phyloP scores from a whole-genome alignment of 805 yeast species.

The Zygosaccharomyces siamensis region DNA sequence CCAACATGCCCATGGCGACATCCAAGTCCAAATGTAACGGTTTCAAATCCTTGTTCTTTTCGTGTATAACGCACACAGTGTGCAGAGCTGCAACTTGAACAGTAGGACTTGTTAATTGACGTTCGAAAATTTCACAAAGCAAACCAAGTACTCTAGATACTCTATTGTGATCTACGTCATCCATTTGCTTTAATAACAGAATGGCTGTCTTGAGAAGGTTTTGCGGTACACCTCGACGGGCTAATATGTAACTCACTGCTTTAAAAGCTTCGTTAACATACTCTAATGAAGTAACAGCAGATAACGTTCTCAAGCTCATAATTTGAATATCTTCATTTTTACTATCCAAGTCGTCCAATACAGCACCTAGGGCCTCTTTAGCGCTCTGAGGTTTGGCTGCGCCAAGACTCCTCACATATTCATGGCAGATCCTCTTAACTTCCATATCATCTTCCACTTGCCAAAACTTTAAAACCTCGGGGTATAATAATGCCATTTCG shows the following conservation, averaged over 20 bases:
- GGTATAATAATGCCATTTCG: slow-evolving; percentile 64
- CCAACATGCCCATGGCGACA: slow-evolving; percentile 33
- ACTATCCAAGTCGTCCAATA: slow-evolving; percentile 50
- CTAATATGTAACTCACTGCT: slow-evolving; percentile 36
- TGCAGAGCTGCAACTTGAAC: slow-evolving; percentile 73
- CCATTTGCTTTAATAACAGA: slow-evolving; percentile 61
- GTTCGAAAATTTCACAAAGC: slow-evolving; percentile 26
- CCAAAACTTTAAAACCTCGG: slow-evolving; percentile 56
- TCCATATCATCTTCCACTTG: slow-evolving; percentile 58
- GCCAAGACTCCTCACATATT: slow-evolving; percentile 60
- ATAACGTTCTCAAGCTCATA: slow-evolving; percentile 58
- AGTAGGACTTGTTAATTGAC: slow-evolving; percentile 49
- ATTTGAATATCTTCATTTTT: slow-evolving; percentile 47
- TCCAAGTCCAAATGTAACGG: slow-evolving; percentile 41
- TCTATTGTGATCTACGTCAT: slow-evolving; percentile 48
- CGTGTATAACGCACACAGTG: slow-evolving; percentile 60
- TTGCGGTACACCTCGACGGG: slow-evolving; percentile 44
- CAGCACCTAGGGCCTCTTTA: slow-evolving; percentile 48
- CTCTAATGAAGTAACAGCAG: slow-evolving; percentile 52
- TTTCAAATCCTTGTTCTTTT: slow-evolving; percentile 31
- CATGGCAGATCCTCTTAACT: slow-evolving; percentile 64
- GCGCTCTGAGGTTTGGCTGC: slow-evolving; percentile 53
- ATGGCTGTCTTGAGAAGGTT: slow-evolving; percentile 67
- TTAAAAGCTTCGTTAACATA: slow-evolving; percentile 45
- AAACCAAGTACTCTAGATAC: slow-evolving; percentile 44